These are phyloP conservation scores for Pseudonitzschia multistriata DNA, from an alignment of 108 stramenopile species.

Conservation along the genomic window DNA sequence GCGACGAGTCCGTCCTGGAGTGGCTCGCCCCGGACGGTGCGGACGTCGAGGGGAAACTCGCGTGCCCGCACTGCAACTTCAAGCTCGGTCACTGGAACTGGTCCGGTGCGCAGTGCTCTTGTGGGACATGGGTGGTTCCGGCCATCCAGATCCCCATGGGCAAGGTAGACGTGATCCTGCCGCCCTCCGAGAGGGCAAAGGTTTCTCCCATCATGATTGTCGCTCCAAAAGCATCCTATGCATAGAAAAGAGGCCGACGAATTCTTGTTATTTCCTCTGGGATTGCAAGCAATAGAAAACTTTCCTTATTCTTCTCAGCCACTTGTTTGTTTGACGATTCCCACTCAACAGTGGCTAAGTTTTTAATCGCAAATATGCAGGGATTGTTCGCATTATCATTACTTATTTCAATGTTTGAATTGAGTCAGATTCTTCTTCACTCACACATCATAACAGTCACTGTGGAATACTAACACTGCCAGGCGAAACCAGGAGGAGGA, in stretches of 20 bases:
- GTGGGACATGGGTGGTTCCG: slow-evolving; percentile 85
- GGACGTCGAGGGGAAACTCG: slow-evolving; percentile 66
- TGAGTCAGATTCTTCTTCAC: too few relatives aligned
- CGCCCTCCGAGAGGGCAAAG: slow-evolving; percentile 7
- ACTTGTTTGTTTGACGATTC: too few relatives aligned
- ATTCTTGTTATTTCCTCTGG: too few relatives aligned
- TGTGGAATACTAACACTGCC: too few relatives aligned
- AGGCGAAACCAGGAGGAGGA: too few relatives aligned
- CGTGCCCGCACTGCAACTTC: slow-evolving; percentile 68
- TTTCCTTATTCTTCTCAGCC: neutral
- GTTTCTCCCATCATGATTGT: neutral
- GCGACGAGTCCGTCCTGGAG: slow-evolving; percentile 38
- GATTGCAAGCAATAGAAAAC: neutral
- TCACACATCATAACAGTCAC: too few relatives aligned
- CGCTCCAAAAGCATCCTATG: neutral
- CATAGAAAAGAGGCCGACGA: too few relatives aligned
- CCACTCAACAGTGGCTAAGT: too few relatives aligned
- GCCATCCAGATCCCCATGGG: slow-evolving; percentile 74
- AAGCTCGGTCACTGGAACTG: slow-evolving; percentile 82
- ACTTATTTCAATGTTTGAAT: too few relatives aligned
- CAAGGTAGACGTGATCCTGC: slow-evolving; percentile 62
- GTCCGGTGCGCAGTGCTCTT: slow-evolving; percentile 81
- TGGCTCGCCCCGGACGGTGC: slow-evolving; percentile 43
- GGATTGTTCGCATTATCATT: too few relatives aligned
- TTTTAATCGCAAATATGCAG: too few relatives aligned